Evolutionary conservation across 78 protist genomes (phyloP).

Genomic region (Andalucia godoyi): DNA sequence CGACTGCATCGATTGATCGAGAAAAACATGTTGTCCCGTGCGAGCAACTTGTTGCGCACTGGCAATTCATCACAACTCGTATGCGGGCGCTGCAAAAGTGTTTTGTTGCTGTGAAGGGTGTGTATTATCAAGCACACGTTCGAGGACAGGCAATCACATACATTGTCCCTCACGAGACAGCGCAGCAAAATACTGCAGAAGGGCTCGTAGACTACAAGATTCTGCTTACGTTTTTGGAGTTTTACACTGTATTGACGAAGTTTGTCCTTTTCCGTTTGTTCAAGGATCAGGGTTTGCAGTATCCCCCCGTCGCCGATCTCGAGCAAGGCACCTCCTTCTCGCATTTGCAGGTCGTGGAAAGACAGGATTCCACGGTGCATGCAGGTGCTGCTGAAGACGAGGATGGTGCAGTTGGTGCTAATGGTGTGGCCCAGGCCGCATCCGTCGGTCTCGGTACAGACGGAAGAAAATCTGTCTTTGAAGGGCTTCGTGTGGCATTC

Average conservation of each 20-base stretch:
- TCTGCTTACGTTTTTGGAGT: slow-evolving; percentile 72
- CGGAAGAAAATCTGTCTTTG: neutral
- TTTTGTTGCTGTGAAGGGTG: slow-evolving; percentile 90
- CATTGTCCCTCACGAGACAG: slow-evolving; percentile 78
- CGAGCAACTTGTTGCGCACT: slow-evolving; percentile 45
- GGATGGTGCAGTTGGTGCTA: neutral
- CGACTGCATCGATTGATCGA: neutral
- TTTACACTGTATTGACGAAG: slow-evolving; percentile 55
- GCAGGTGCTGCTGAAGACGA: neutral
- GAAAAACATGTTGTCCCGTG: neutral
- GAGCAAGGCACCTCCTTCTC: neutral
- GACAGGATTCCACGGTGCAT: neutral
- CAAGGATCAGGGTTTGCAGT: slow-evolving; percentile 17
- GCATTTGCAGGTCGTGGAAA: no score
- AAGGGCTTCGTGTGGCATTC: neutral
- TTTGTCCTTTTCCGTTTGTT: slow-evolving; percentile 76
- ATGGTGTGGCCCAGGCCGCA: neutral
- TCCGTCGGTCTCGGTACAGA: neutral
- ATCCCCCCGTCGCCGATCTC: slow-evolving; percentile 57
- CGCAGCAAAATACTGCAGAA: slow-evolving; percentile 23
- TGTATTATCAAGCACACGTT: slow-evolving; percentile 80
- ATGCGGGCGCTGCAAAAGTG: slow-evolving; percentile 42
- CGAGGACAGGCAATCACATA: slow-evolving; percentile 76
- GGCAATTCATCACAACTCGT: slow-evolving; percentile 35
- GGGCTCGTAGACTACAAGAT: slow-evolving; percentile 76